Evolutionary conservation across 2,329 filamentous ascomycete species (phyloP).

Genomic region (Nemania abortiva): DNA sequence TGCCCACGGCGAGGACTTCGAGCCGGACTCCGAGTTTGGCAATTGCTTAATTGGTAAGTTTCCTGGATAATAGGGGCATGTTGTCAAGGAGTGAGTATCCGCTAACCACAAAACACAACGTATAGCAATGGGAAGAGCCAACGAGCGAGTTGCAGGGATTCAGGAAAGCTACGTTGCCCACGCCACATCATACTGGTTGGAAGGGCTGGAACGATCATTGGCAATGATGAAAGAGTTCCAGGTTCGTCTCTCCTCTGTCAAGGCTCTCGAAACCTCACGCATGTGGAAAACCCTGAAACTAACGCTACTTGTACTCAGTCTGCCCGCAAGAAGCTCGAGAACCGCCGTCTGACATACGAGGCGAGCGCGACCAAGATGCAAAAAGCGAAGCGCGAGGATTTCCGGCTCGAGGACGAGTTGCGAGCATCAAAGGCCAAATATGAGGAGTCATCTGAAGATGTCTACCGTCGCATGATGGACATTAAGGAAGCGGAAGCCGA

Average conservation of each 20-base stretch:
- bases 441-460: slow-evolving; percentile 93
- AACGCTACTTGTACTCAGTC: slow-evolving; percentile 55
- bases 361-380: slow-evolving; percentile 90
- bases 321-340: slow-evolving; percentile 94
- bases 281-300: slow-evolving; percentile 20
- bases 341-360: slow-evolving; percentile 88
- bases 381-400: slow-evolving; percentile 94
- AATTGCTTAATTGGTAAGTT: slow-evolving; percentile 79
- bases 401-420: slow-evolving; percentile 91
- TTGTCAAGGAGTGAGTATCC: neutral
- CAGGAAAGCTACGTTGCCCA: slow-evolving; percentile 86
- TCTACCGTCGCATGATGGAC: slow-evolving; percentile 92
- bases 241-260: slow-evolving; percentile 64
- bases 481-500: slow-evolving; percentile 93
- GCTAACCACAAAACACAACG: slow-evolving; percentile 23
- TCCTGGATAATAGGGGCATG: neutral
- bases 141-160: slow-evolving; percentile 86
- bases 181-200: slow-evolving; percentile 86
- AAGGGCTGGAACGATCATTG: slow-evolving; percentile 88
- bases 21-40: slow-evolving; percentile 89
- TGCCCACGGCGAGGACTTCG: slow-evolving; percentile 90
- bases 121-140: slow-evolving; percentile 81
- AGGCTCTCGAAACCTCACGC: neutral
- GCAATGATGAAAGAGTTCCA: slow-evolving; percentile 99
- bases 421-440: slow-evolving; percentile 94